Conservation (phyloP, 2,329 filamentous ascomycete genomes). For the Aureobasidium sp. region DNA sequence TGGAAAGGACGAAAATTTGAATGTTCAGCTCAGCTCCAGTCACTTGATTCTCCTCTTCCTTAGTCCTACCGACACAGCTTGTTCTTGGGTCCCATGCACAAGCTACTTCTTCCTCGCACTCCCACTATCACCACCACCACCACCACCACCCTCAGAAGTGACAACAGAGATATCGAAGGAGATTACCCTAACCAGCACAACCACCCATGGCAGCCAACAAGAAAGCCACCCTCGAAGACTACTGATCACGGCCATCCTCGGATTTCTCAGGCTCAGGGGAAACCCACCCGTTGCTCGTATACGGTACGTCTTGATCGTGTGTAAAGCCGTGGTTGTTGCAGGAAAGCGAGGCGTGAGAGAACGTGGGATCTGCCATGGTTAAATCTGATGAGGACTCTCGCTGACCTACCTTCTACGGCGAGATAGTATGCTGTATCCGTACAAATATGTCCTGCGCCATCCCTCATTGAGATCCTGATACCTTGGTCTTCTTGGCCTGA, state of each 20-base stretch:
- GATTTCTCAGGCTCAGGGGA: constrained; percentile 22
- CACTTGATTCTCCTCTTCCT: neutral
- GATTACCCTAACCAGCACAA: constrained; percentile 51
- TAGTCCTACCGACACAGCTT: neutral
- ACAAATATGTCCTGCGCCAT: neutral
- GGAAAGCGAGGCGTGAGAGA: neutral
- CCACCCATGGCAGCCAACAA: constrained; percentile 53
- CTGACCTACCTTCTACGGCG: neutral
- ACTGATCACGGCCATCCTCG: constrained; percentile 45
- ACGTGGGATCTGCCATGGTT: neutral
- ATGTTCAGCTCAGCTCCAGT: no score
- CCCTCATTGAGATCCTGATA: neutral
- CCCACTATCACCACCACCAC: neutral
- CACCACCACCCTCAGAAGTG: neutral
- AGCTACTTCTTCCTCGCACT: neutral
- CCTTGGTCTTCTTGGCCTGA: neutral
- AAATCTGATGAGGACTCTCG: neutral
- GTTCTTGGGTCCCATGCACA: neutral
- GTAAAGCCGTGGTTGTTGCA: neutral
- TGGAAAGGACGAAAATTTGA: no score
- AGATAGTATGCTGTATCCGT: neutral
- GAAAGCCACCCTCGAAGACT: constrained; percentile 50
- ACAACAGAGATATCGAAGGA: constrained; percentile 43
- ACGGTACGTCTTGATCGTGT: neutral
- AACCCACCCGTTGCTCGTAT: neutral